phyloP scores from a whole-genome alignment of 768 basidiomycete species.

The Suillus subalutaceus region DNA sequence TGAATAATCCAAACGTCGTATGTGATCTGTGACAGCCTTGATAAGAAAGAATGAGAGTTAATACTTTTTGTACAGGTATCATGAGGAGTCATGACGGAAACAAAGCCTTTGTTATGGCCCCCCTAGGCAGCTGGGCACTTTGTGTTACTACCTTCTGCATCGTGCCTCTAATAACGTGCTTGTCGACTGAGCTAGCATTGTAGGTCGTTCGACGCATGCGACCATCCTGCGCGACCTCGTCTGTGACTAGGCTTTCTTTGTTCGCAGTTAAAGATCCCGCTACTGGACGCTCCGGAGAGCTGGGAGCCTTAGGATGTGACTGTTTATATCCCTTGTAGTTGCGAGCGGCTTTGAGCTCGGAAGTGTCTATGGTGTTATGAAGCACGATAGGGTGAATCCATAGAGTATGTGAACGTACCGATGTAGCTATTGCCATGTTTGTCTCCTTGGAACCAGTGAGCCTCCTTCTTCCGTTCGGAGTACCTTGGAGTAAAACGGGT shows the following conservation, averaged over 20 bases:
- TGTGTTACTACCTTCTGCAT: slow-evolving; percentile 53
- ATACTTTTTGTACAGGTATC: slow-evolving; percentile 18
- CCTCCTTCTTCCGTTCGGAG: slow-evolving; percentile 53
- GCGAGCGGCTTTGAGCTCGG: slow-evolving; percentile 23
- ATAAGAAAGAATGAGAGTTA: slow-evolving; percentile 14
- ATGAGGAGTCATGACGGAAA: slow-evolving; percentile 7
- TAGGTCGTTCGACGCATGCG: slow-evolving; percentile 45
- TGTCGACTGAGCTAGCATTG: slow-evolving; percentile 45
- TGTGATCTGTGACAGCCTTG: background rate
- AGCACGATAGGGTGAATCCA: slow-evolving; percentile 11
- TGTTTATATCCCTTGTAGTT: slow-evolving; percentile 14
- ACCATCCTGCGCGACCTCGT: slow-evolving; percentile 40
- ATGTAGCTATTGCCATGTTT: slow-evolving; percentile 58
- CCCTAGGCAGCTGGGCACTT: slow-evolving; percentile 17
- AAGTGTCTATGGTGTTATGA: slow-evolving; percentile 22
- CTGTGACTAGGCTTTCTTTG: slow-evolving; percentile 41
- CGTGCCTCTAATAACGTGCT: slow-evolving; percentile 54
- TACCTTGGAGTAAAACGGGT: slow-evolving; percentile 39
- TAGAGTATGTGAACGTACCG: slow-evolving; percentile 37
- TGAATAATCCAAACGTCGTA: slow-evolving; percentile 7
- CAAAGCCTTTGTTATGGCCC: slow-evolving; percentile 18
- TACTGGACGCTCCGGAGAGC: slow-evolving; percentile 29
- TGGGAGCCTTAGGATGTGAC: background rate
- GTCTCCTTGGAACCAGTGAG: slow-evolving; percentile 68
- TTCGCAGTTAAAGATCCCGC: slow-evolving; percentile 34